phyloP scores from a whole-genome alignment of 1,284 basidiomycete species.

The Boletus semigastroideus region DNA sequence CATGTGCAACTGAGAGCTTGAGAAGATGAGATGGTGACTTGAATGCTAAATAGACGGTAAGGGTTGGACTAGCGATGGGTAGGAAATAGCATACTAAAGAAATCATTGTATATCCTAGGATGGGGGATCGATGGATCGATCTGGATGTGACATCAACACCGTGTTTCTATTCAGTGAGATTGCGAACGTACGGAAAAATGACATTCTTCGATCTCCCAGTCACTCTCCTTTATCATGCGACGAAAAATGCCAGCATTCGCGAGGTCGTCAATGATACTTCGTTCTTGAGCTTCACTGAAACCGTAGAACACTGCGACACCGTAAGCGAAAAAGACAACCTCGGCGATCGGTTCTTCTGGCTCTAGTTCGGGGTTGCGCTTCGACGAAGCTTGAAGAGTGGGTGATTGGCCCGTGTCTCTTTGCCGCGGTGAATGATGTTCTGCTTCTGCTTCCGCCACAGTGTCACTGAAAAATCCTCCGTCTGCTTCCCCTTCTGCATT shows the following conservation, averaged over 20 bases:
- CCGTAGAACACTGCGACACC: constrained; percentile 91
- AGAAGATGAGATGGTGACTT: constrained; percentile 86
- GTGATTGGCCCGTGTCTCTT: constrained; percentile 1
- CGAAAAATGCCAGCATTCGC: constrained; percentile 69
- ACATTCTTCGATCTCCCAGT: constrained; percentile 90
- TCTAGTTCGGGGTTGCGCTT: constrained; percentile 16
- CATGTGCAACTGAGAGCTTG: constrained; percentile 90
- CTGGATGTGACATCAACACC: constrained; percentile 37
- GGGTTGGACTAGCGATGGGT: not conserved
- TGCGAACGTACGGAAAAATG: constrained; percentile 69
- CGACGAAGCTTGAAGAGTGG: constrained; percentile 2
- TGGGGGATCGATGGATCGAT: constrained; percentile 85
- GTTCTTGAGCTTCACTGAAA: constrained; percentile 73
- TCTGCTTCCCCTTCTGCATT: constrained; percentile 13
- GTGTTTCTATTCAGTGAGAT: not conserved
- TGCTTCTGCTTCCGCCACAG: constrained; percentile 11
- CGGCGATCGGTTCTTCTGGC: constrained; percentile 57
- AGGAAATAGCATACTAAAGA: constrained; percentile 66
- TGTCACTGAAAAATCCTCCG: constrained; percentile 14
- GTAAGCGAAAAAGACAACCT: constrained; percentile 85
- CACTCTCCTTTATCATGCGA: constrained; percentile 57
- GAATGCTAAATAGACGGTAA: constrained; percentile 55
- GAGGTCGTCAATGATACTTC: constrained; percentile 79
- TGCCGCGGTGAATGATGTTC: constrained; percentile 6
- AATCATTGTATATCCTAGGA: constrained; percentile 89